These are phyloP conservation scores for Taphrina flavorubra DNA, from an alignment of 1,139 yeast species.

Conservation along the genomic window DNA sequence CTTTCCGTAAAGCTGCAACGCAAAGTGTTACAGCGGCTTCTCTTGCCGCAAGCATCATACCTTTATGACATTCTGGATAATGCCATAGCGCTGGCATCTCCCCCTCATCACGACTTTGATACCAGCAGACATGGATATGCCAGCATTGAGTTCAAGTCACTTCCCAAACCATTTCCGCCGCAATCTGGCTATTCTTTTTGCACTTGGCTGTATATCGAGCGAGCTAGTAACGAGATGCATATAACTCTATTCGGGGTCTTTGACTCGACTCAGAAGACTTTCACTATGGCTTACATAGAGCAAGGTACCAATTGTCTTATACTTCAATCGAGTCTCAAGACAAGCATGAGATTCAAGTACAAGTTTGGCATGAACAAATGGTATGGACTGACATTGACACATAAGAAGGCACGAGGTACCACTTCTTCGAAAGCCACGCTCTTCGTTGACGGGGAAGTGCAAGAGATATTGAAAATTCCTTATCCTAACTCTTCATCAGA, in stretches of 20 bases:
- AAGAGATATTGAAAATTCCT: slow-evolving; percentile 50
- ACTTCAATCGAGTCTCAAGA: slow-evolving; percentile 45
- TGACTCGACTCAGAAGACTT: slow-evolving; percentile 45
- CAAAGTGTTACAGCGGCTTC: not conserved
- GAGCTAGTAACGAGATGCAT: slow-evolving; percentile 44
- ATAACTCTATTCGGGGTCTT: slow-evolving; percentile 46
- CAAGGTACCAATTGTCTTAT: slow-evolving; percentile 45
- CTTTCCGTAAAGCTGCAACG: not conserved
- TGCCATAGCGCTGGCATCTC: not conserved
- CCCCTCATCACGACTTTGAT: slow-evolving; percentile 33
- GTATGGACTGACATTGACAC: slow-evolving; percentile 46
- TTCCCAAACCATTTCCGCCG: slow-evolving; percentile 28
- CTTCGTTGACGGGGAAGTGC: slow-evolving; percentile 52
- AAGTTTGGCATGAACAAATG: slow-evolving; percentile 45
- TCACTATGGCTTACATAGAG: slow-evolving; percentile 46
- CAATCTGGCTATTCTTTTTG: slow-evolving; percentile 46
- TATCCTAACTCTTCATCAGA: slow-evolving; percentile 46
- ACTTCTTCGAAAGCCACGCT: slow-evolving; percentile 50
- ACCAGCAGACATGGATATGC: slow-evolving; percentile 30
- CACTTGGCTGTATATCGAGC: slow-evolving; percentile 46
- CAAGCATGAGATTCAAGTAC: slow-evolving; percentile 45
- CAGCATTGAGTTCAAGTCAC: slow-evolving; percentile 19
- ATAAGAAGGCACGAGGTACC: slow-evolving; percentile 45
- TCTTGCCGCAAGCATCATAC: not conserved
- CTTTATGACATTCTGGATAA: not conserved